Evolutionary conservation across 1,139 yeast genomes (phyloP).

Genomic region (Saccharomyces uvarum): DNA sequence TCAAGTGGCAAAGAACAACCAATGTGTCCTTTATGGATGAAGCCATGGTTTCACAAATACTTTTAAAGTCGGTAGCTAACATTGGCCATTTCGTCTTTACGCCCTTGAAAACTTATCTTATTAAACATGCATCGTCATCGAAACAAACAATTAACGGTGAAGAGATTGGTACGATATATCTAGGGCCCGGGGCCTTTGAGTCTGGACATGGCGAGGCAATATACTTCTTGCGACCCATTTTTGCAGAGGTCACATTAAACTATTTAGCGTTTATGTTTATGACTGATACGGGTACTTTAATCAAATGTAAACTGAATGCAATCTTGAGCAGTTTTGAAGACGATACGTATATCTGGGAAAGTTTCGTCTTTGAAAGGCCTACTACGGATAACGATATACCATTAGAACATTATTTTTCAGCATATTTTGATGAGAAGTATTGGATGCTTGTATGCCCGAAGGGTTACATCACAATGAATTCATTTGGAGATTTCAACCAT

Average conservation of each 20-base stretch:
- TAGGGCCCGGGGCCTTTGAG: neutral
- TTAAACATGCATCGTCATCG: constrained; percentile 13
- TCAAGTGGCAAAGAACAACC: neutral
- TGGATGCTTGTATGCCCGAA: neutral
- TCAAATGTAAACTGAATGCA: neutral
- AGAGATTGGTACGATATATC: neutral
- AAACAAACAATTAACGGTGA: constrained; percentile 11
- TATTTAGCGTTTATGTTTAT: neutral
- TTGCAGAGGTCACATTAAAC: neutral
- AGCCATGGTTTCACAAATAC: neutral
- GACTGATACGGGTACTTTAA: neutral
- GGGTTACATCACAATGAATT: neutral
- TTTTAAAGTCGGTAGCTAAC: constrained; percentile 12
- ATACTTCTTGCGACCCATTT: neutral
- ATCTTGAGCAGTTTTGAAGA: neutral
- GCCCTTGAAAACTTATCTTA: constrained; percentile 8
- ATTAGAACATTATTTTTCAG: neutral
- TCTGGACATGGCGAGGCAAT: neutral
- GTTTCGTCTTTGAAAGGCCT: neutral
- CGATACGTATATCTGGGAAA: constrained; percentile 1
- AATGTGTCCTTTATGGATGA: neutral
- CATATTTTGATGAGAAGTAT: neutral
- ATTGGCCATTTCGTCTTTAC: constrained; percentile 17
- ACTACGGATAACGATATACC: neutral
- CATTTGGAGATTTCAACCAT: neutral